Conservation (phyloP, 495 filamentous ascomycete species). For the Trichoderma gamsii region DNA sequence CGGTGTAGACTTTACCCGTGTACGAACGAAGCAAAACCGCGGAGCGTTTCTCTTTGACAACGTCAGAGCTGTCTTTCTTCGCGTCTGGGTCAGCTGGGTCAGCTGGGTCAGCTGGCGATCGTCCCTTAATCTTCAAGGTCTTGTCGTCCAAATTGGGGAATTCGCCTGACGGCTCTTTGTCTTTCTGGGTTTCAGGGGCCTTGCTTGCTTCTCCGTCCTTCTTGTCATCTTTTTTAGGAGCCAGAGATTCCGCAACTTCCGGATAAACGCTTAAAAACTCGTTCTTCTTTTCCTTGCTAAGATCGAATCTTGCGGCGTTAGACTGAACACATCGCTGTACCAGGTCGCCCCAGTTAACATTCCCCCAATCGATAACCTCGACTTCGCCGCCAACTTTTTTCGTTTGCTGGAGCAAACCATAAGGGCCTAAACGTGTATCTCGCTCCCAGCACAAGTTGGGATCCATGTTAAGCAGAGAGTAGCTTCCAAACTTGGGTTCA, state of each 20-base stretch:
- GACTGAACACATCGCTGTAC: conserved; percentile 55
- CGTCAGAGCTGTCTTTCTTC: background rate
- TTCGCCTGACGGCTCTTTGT: background rate
- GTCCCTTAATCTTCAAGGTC: background rate
- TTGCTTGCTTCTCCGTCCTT: background rate
- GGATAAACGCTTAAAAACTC: conserved; percentile 22
- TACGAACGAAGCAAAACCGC: conserved; percentile 66
- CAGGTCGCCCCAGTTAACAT: conserved; percentile 63
- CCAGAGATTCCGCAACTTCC: background rate
- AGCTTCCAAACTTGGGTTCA: conserved; percentile 71
- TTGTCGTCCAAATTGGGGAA: background rate
- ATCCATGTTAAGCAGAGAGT: conserved; percentile 63
- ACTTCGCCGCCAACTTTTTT: conserved; percentile 30
- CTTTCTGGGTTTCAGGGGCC: background rate
- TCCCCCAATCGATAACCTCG: conserved; percentile 53
- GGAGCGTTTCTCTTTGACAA: conserved; percentile 44
- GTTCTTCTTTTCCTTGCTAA: conserved; percentile 27
- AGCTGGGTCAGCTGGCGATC: background rate
- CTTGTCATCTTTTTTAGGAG: background rate
- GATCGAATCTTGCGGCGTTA: conserved; percentile 57
- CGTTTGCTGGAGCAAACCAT: conserved; percentile 54
- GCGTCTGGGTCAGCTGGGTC: background rate
- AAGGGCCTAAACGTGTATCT: conserved; percentile 75
- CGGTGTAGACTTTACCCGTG: conserved; percentile 60
- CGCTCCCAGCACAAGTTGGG: conserved; percentile 88